A percentile compares a stretch with the other conserved stretches of the same genome.
These are phyloP conservation scores for Chlorella sp. DNA, from an alignment of 139 green algal species.

Conservation along the genomic window DNA sequence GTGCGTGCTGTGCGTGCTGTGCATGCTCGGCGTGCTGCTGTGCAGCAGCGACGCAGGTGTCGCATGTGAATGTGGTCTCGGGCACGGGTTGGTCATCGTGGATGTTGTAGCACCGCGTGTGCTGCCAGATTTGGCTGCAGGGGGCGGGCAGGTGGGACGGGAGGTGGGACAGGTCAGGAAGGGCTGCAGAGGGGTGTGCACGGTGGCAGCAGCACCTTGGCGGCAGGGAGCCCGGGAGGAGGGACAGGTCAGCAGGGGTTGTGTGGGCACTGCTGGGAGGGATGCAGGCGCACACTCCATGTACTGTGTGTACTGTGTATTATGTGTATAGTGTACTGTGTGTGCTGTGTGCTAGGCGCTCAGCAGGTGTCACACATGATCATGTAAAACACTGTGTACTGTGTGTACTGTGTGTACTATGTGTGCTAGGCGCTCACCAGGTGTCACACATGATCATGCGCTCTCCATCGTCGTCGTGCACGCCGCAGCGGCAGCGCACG, in stretches of 20 bases:
- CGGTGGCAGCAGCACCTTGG: too few species aligned
- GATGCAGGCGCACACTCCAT: conserved; percentile 43
- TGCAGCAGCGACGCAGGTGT: conserved; percentile 1
- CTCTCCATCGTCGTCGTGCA: conserved; percentile 94
- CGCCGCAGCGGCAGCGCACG: conserved; percentile 85
- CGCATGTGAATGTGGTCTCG: conserved; percentile 59
- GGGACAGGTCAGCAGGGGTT: too few species aligned
- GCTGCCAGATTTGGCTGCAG: conserved; percentile 73
- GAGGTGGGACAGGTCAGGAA: too few species aligned
- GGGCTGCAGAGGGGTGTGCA: too few species aligned
- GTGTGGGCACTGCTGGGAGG: too few species aligned
- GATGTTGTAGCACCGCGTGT: conserved; percentile 87
- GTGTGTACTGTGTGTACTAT: too few species aligned
- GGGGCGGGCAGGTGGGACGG: background rate
- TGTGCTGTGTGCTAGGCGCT: too few species aligned
- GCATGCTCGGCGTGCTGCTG: background rate
- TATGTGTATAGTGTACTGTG: too few species aligned
- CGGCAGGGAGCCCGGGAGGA: too few species aligned
- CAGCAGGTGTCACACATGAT: background rate
- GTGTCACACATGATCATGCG: conserved; percentile 94
- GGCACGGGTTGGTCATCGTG: conserved; percentile 62
- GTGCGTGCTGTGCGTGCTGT: background rate
- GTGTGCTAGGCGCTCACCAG: conserved; percentile 71
- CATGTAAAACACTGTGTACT: too few species aligned
- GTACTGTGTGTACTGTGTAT: too few species aligned